Base-by-base conservation (phyloP, 2,329 filamentous ascomycete genomes). In the Sarocladium oryzae region DNA sequence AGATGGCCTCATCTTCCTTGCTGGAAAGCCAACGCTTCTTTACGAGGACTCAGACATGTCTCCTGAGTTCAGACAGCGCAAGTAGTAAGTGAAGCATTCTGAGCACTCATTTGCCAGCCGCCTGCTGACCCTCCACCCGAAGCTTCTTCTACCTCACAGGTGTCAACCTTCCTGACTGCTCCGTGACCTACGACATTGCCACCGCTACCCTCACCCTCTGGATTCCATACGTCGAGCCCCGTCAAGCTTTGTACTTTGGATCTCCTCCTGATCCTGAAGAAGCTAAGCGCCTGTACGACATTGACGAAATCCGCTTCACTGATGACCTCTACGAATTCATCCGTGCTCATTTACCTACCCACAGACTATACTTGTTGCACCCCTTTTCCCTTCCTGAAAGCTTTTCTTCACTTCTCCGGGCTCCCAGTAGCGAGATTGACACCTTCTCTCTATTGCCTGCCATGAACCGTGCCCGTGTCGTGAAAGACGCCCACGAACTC, bases 401-500 rank as follows among this genome's bases (percentile, higher is more conserved):
- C 20, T 64, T 61, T 26, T 55, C 69, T 24, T 70, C 66, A 53
- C 66, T 79, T 23, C 67, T 85, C 21, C 75, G 81, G 56, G 57
- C 67, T 1, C 63, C 70, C 32, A 75, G 58, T 51, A 60, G 73
- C 4, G 59, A 60, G 24, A 67, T 84, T 55, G 74, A 86, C 64
- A 65, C 67, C 38, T 63, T 64, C 13, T 69, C 67, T 9, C 74
- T 96, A 9, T 78, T 78, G 56, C 77, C 77, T 1, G 87, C 88
- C 48, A 91, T 96, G 69, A 86, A 96, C 62, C 77, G 82, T 51
- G 85, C 86, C 20, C 85, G 92, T 28, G 85, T 92, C 2, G 75
- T 88, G 66, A 97, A 97, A 71, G 85, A 88, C 43, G 76, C 79
- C n/a, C 89, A 95, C 63, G 92, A 99, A 64, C 77, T 97, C 50